These are phyloP conservation scores for Adansonia rubrostipa DNA, from an alignment of 441 rosid species.

Conservation along the genomic window DNA sequence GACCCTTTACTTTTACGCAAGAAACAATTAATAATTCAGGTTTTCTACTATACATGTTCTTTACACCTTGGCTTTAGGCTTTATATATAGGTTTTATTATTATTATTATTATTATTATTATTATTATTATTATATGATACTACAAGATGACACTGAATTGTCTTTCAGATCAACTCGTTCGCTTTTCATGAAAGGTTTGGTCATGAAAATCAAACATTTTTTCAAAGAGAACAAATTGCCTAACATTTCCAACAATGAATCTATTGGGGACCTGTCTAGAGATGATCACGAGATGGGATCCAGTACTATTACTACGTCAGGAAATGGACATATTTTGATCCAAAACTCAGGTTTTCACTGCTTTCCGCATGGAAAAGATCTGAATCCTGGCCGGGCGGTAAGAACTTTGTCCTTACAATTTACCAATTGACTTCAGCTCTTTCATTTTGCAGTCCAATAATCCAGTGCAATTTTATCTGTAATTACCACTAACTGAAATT, in stretches of 20 bases:
- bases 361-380: slow-evolving; percentile 30
- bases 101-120: neutral
- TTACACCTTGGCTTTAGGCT: slow-evolving; percentile 27
- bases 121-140: neutral
- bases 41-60: slow-evolving; percentile 35
- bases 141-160: slow-evolving; percentile 10
- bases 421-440: neutral
- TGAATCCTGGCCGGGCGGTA: slow-evolving; percentile 52
- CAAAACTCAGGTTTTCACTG: neutral
- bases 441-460: neutral
- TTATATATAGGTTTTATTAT: neutral
- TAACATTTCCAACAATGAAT: slow-evolving; percentile 20
- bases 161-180: neutral
- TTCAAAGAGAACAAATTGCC: slow-evolving; percentile 33
- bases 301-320: slow-evolving; percentile 8
- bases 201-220: slow-evolving; percentile 41
- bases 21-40: slow-evolving; percentile 24
- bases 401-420: neutral
- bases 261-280: slow-evolving; percentile 5
- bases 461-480: neutral
- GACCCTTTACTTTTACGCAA: slow-evolving; percentile 24
- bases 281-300: slow-evolving; percentile 38
- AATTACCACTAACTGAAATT: too few relatives aligned
- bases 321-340: slow-evolving; percentile 17
- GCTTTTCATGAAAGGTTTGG: neutral